Evolutionary conservation across 768 basidiomycete genomes (phyloP).

Genomic region (Boletales sp.): DNA sequence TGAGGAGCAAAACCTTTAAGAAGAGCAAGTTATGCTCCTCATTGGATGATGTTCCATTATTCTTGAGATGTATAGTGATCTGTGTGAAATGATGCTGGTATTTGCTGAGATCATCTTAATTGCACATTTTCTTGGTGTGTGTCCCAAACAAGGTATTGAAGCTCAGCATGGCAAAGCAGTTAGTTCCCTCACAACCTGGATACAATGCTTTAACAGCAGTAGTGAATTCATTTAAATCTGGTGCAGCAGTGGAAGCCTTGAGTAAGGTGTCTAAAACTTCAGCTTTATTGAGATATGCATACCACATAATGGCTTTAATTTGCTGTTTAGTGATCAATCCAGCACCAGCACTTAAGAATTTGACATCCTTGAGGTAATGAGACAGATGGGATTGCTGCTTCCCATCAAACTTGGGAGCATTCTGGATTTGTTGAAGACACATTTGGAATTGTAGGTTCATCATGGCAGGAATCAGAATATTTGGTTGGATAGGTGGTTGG

Average conservation of each 20-base stretch:
- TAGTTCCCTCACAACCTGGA: not conserved
- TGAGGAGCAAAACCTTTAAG: not conserved
- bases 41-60: not conserved
- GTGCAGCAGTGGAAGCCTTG: not conserved
- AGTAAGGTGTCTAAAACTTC: not conserved
- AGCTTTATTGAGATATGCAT: not conserved
- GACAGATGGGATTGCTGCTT: not conserved
- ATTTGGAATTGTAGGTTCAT: no score
- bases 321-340: not conserved
- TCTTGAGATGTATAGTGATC: not conserved
- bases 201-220: not conserved
- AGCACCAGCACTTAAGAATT: not conserved
- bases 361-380: not conserved
- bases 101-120: not conserved
- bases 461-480: no score
- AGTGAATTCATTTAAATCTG: not conserved
- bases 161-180: not conserved
- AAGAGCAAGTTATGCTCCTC: not conserved
- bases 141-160: not conserved
- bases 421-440: no score
- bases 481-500: no score
- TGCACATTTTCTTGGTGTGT: not conserved
- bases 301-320: not conserved
- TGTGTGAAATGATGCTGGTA: not conserved
- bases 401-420: not conserved